Conservation (phyloP, 2,329 filamentous ascomycete species). For the Torrubiella hemipterigena region DNA sequence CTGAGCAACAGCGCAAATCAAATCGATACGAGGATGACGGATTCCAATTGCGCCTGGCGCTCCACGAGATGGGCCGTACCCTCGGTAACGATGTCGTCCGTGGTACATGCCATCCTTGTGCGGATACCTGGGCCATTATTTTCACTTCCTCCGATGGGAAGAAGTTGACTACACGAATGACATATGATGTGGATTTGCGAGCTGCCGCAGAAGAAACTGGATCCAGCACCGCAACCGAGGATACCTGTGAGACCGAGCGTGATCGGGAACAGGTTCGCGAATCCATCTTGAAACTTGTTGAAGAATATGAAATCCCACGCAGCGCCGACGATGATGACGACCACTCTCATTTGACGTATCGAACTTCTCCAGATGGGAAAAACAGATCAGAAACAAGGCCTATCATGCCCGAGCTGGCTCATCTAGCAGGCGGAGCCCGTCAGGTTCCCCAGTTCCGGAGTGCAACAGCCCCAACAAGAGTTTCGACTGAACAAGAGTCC, state of each 20-base stretch:
- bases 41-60: constrained; percentile 51
- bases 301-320: constrained; percentile 71
- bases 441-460: background rate
- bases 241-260: constrained; percentile 57
- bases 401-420: too few species aligned
- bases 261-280: constrained; percentile 74
- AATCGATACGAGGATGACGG: constrained; percentile 52
- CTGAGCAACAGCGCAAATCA: constrained; percentile 27
- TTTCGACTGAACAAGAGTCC: constrained; percentile 27
- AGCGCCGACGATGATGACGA: constrained; percentile 47
- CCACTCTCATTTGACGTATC: constrained; percentile 58
- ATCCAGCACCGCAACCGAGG: constrained; percentile 49
- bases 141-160: constrained; percentile 67
- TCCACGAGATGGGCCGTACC: constrained; percentile 58
- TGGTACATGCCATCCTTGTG: constrained; percentile 64
- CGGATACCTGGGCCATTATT: constrained; percentile 71
- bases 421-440: background rate
- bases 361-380: constrained; percentile 48
- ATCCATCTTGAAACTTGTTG: constrained; percentile 67
- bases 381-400: constrained; percentile 35
- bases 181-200: constrained; percentile 55
- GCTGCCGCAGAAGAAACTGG: constrained; percentile 53
- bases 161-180: constrained; percentile 58
- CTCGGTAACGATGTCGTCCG: constrained; percentile 53
- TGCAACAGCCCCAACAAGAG: constrained; percentile 17